Base-by-base conservation (phyloP, 2,329 filamentous ascomycete genomes). In the Alternaria tenuissima region DNA sequence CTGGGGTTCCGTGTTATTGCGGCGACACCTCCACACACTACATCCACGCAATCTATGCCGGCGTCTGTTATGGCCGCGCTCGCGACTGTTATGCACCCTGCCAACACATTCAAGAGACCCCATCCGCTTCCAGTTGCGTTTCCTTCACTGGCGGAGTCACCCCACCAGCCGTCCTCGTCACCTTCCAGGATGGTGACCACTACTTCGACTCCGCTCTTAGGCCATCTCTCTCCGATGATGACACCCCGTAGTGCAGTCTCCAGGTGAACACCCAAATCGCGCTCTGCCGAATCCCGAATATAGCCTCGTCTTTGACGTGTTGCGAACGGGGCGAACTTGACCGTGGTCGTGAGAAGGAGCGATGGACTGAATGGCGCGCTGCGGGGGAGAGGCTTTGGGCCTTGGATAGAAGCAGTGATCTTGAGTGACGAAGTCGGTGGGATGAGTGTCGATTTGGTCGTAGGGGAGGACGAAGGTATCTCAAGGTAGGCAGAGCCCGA, bases 191-290 rank as follows among this genome's bases (percentile, higher is more conserved):
- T 89, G 0, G 93, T 97, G 49, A 99, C 88, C 18, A 97, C 90
- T 41, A 99, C 89, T 76, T 99, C 95, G n/a, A 97, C 89, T 44
- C 93, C 94, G 77, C 93, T 97, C 83, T 99, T 99, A n/a, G 95
- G 95, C 92, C 94, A 99, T 59, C 94, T 86, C 76, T 97, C 94
- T 14, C 93, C 93, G 73, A 98, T 94, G 52, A 98, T 89, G 7
- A 93, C 91, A 1, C 94, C 94, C 34, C 93, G 87, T 52, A 99
- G 84, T 26, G 95, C 94, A 16, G 93, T 94, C 79, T 98, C 94
- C 3, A 99, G 83, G 76, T 98, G 94, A 11, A 94, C 91, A 12
- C 92, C 92, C 2, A 99, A 85, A 75, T 99, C 95, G 52, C 94
- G 87, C 81, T 99, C 95, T 63, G 86, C 90, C 16, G 90, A 85